These are phyloP conservation scores for Pythium phragmitis DNA, from an alignment of 352 stramenopile genomes.

Conservation along the genomic window DNA sequence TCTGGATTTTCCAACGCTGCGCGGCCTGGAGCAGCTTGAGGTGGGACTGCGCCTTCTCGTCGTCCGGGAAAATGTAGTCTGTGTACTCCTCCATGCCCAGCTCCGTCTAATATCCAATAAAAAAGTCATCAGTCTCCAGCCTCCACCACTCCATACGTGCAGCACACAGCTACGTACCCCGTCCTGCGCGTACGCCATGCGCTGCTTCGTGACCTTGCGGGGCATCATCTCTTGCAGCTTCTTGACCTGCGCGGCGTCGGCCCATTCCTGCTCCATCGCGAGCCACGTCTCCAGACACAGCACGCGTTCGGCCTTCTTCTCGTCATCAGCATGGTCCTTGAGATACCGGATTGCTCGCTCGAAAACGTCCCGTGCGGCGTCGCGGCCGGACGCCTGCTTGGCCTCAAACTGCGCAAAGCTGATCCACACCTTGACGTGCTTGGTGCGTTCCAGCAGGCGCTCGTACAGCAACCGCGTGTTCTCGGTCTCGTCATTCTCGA, in stretches of 20 bases:
- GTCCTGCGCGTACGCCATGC: conserved; percentile 92
- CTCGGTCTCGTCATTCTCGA: conserved; percentile 77
- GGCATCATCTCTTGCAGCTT: conserved; percentile 94
- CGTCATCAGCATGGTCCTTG: conserved; percentile 72
- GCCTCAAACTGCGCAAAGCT: conserved; percentile 90
- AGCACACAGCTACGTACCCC: conserved; percentile 47
- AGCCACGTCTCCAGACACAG: conserved; percentile 97
- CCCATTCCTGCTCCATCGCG: conserved; percentile 87
- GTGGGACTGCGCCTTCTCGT: conserved; percentile 93
- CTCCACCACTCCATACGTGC: no score
- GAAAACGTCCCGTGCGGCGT: conserved; percentile 87
- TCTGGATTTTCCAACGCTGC: conserved; percentile 94
- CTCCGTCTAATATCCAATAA: conserved; percentile 52
- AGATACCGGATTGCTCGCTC: conserved; percentile 90
- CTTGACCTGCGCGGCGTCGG: conserved; percentile 63
- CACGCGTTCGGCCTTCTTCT: conserved; percentile 94
- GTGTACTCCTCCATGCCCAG: conserved; percentile 97
- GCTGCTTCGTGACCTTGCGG: conserved; percentile 95
- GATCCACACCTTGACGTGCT: conserved; percentile 97
- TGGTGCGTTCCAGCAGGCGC: conserved; percentile 94
- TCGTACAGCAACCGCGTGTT: conserved; percentile 94
- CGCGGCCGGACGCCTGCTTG: conserved; percentile 36
- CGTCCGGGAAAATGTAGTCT: conserved; percentile 99
- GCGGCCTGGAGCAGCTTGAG: conserved; percentile 98
- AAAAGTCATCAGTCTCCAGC: conserved; percentile 19